phyloP scores from a whole-genome alignment of 495 filamentous ascomycete genomes.

The Penicillium longicatenatum region DNA sequence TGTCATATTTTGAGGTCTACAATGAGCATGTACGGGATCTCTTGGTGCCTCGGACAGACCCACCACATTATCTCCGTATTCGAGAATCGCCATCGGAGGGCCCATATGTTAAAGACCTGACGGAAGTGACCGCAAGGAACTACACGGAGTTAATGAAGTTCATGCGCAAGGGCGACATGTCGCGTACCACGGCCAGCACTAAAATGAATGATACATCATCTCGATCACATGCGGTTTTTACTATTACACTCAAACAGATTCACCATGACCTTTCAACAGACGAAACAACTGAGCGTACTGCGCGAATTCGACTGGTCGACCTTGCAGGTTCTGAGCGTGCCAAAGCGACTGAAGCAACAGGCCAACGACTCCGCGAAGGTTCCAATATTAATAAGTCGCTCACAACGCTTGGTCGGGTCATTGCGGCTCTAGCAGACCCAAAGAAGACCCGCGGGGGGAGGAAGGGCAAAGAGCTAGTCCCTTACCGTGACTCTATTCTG shows the following conservation, averaged over 20 bases:
- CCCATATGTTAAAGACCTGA: slow-evolving; percentile 96
- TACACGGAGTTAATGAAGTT: slow-evolving; percentile 81
- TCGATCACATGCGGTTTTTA: slow-evolving; percentile 95
- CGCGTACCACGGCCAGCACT: slow-evolving; percentile 88
- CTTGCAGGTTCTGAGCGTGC: slow-evolving; percentile 94
- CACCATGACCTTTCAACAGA: slow-evolving; percentile 92
- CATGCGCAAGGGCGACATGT: slow-evolving; percentile 88
- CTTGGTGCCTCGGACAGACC: slow-evolving; percentile 71
- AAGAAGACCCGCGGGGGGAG: slow-evolving; percentile 56
- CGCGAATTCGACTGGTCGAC: slow-evolving; percentile 93
- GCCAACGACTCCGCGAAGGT: slow-evolving; percentile 85
- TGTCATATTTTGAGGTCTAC: slow-evolving; percentile 99
- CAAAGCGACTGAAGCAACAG: slow-evolving; percentile 93
- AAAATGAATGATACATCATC: slow-evolving; percentile 99
- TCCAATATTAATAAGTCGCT: slow-evolving; percentile 99
- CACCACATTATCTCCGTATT: slow-evolving; percentile 94
- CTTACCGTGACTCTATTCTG: slow-evolving; percentile 95
- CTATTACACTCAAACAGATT: slow-evolving; percentile 96
- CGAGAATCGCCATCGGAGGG: slow-evolving; percentile 93
- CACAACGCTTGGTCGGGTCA: slow-evolving; percentile 92
- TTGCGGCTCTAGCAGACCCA: slow-evolving; percentile 91
- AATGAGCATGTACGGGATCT: slow-evolving; percentile 98
- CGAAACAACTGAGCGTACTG: slow-evolving; percentile 90
- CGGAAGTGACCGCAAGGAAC: slow-evolving; percentile 83
- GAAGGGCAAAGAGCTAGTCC: slow-evolving; percentile 72